phyloP scores from a whole-genome alignment of 306 rosid genomes.

The Cyamopsis tetragonoloba region DNA sequence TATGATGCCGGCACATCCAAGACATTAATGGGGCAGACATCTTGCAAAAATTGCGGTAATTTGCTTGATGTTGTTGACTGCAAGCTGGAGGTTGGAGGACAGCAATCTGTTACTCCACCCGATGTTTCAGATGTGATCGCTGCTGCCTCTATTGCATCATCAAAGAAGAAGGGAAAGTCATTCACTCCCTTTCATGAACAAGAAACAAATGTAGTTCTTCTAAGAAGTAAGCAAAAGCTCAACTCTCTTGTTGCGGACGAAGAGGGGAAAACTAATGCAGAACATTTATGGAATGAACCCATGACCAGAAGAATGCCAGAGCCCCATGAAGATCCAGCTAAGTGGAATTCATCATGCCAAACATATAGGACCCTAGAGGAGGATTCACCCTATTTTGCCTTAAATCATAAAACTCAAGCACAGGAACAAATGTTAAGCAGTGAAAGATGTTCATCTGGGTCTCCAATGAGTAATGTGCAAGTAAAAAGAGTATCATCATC shows the following conservation, averaged over 20 bases:
- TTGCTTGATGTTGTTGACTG: slow-evolving; percentile 43
- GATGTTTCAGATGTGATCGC: slow-evolving; percentile 32
- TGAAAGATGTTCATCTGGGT: slow-evolving; percentile 41
- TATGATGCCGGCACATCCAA: slow-evolving; percentile 28
- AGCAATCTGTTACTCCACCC: slow-evolving; percentile 26
- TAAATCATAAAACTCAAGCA: slow-evolving; percentile 41
- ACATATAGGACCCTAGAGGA: slow-evolving; percentile 32
- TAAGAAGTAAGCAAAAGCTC: slow-evolving; percentile 30
- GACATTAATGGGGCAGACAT: slow-evolving; percentile 46
- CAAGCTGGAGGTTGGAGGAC: slow-evolving; percentile 36
- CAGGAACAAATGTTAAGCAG: slow-evolving; percentile 37
- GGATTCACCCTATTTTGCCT: slow-evolving; percentile 37
- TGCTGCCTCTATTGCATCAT: slow-evolving; percentile 36
- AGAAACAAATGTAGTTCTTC: slow-evolving; percentile 39
- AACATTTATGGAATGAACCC: slow-evolving; percentile 25
- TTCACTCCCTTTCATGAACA: slow-evolving; percentile 33
- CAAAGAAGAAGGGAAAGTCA: slow-evolving; percentile 34
- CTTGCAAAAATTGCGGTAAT: slow-evolving; percentile 70
- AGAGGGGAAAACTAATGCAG: slow-evolving; percentile 28
- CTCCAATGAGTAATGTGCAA: slow-evolving; percentile 38
- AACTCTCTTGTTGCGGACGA: slow-evolving; percentile 30
- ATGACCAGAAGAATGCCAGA: slow-evolving; percentile 32
- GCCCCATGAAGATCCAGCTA: slow-evolving; percentile 34
- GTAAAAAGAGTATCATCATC: slow-evolving; percentile 50
- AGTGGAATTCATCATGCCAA: slow-evolving; percentile 41